Evolutionary conservation across 148 eudicot genomes (phyloP).

Genomic region (Rhododendron henanense): DNA sequence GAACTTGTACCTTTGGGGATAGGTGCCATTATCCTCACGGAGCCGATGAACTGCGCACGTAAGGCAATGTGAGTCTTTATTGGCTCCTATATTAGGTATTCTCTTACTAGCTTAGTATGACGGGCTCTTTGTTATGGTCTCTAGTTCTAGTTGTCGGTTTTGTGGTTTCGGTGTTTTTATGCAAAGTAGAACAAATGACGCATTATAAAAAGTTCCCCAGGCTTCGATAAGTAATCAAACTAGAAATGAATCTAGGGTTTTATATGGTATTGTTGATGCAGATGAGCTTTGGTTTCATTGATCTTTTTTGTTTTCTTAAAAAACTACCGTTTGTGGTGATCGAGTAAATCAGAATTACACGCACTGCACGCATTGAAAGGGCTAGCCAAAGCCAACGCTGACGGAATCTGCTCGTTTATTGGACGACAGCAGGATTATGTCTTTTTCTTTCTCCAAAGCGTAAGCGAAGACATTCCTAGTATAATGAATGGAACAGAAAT

Average conservation of each 20-base stretch:
- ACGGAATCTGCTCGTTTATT: neutral
- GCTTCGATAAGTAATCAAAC: neutral
- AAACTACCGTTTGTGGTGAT: neutral
- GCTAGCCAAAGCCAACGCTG: too few relatives aligned
- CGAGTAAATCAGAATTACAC: neutral
- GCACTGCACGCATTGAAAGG: neutral
- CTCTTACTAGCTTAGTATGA: neutral
- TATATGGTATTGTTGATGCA: neutral
- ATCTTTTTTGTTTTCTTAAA: too few relatives aligned
- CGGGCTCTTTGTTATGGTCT: neutral
- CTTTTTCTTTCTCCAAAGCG: too few relatives aligned
- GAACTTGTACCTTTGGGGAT: constrained; percentile 75
- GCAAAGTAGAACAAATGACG: neutral
- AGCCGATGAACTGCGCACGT: constrained; percentile 52
- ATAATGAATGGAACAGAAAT: too few relatives aligned
- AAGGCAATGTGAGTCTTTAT: constrained; percentile 9
- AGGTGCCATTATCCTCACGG: constrained; percentile 87
- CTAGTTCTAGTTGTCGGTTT: neutral
- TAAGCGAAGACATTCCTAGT: too few relatives aligned
- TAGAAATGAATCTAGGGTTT: neutral
- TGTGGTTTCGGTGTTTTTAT: neutral
- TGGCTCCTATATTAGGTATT: neutral
- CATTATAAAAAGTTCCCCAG: neutral
- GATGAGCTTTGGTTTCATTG: too few relatives aligned
- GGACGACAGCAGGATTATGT: too few relatives aligned